These are phyloP conservation scores for Nannizziopsis arthrosporioides DNA, from an alignment of 2,329 filamentous ascomycete genomes.

Conservation along the genomic window DNA sequence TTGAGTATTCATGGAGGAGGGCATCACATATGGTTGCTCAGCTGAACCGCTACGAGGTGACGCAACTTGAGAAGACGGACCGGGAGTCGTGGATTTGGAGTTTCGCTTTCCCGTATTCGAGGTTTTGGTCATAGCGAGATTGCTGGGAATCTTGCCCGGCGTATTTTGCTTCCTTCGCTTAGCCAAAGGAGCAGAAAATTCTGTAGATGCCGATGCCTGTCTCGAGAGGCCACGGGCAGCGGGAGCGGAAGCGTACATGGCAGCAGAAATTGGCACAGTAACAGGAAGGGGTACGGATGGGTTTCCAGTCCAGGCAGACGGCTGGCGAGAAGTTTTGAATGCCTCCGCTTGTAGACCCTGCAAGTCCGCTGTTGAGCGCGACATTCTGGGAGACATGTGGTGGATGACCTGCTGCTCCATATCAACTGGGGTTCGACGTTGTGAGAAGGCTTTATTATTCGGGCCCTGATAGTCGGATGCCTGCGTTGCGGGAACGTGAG, in stretches of 20 bases:
- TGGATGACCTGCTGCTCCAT: constrained; percentile 24
- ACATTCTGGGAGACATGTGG: constrained; percentile 41
- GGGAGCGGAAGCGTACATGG: constrained; percentile 22
- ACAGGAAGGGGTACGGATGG: too few relatives aligned
- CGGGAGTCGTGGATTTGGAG: constrained; percentile 31
- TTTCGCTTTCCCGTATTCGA: constrained; percentile 22
- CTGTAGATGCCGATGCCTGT: constrained; percentile 55
- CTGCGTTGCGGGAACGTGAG: constrained; percentile 44
- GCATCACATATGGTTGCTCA: constrained; percentile 39
- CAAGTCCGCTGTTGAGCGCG: constrained; percentile 53
- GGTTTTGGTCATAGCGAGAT: constrained; percentile 60
- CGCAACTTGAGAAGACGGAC: constrained; percentile 33
- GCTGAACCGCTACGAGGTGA: constrained; percentile 26
- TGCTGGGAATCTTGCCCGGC: constrained; percentile 56
- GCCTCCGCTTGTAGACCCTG: constrained; percentile 45
- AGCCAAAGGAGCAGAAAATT: constrained; percentile 51
- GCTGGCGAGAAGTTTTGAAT: constrained; percentile 14
- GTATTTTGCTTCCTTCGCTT: constrained; percentile 77
- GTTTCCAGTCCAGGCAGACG: constrained; percentile 14
- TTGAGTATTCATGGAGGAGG: constrained; percentile 33
- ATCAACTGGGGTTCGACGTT: constrained; percentile 22
- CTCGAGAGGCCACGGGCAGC: constrained; percentile 55
- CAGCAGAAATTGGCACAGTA: too few relatives aligned
- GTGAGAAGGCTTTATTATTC: constrained; percentile 35
- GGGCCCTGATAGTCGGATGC: constrained; percentile 32